These are phyloP conservation scores for Bipolaris gigantea DNA, from an alignment of 2,329 filamentous ascomycete species.

Conservation along the genomic window DNA sequence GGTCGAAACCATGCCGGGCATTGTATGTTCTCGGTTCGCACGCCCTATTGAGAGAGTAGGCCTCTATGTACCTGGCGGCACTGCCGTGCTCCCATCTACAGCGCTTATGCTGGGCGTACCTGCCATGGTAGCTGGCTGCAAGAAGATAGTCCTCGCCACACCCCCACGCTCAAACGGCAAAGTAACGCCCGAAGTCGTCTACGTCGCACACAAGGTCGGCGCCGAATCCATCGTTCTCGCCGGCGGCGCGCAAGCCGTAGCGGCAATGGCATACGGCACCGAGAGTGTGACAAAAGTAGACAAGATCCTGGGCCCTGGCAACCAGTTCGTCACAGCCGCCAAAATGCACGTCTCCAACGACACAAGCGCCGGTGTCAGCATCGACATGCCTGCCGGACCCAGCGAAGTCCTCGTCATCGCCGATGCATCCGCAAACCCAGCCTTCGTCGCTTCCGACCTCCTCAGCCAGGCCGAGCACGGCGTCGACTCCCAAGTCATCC, in stretches of 20 bases:
- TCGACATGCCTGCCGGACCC: constrained; percentile 97
- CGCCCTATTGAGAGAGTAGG: constrained; percentile 95
- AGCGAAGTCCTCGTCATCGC: constrained; percentile 97
- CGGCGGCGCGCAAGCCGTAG: constrained; percentile 92
- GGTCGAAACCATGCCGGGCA: constrained; percentile 97
- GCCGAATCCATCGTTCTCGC: constrained; percentile 95
- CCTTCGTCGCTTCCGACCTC: constrained; percentile 93
- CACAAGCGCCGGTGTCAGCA: constrained; percentile 90
- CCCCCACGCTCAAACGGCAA: constrained; percentile 87
- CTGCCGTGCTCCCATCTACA: constrained; percentile 93
- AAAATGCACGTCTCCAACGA: constrained; percentile 99
- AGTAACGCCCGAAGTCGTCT: constrained; percentile 95
- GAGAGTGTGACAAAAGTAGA: constrained; percentile 94
- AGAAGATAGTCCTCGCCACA: constrained; percentile 90
- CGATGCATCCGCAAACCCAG: constrained; percentile 83
- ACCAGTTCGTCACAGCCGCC: constrained; percentile 96
- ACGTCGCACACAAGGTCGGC: constrained; percentile 94
- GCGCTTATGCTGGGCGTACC: constrained; percentile 98
- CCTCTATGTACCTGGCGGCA: constrained; percentile 92
- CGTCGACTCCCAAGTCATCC: constrained; percentile 90
- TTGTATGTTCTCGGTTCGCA: constrained; percentile 89
- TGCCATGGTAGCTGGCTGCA: constrained; percentile 94
- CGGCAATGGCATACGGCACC: constrained; percentile 96
- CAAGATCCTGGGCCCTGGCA: constrained; percentile 96
- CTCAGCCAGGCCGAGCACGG: constrained; percentile 96